phyloP scores from a whole-genome alignment of 2,329 filamentous ascomycete species.

The Alternaria sp. region DNA sequence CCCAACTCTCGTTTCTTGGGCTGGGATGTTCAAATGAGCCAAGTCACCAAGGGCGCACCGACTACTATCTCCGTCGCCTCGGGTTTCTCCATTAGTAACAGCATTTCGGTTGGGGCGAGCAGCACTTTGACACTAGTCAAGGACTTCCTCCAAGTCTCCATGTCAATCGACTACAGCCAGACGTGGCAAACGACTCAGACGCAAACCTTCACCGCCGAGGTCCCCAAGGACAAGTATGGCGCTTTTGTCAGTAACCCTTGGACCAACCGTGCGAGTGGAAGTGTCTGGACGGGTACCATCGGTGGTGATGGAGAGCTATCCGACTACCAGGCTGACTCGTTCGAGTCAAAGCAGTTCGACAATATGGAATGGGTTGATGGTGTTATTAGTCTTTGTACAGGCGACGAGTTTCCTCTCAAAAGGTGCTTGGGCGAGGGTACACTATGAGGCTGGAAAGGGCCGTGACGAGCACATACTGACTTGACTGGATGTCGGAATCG shows the following conservation, averaged over 20 bases:
- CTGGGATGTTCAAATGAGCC: conserved; percentile 51
- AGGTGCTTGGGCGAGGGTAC: conserved; percentile 49
- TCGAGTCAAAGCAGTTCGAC: conserved; percentile 40
- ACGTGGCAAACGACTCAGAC: conserved; percentile 45
- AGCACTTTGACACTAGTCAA: conserved; percentile 29
- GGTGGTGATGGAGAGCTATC: conserved; percentile 33
- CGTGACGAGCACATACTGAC: not conserved
- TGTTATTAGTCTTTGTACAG: conserved; percentile 48
- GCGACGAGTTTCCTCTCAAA: conserved; percentile 46
- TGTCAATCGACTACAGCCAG: conserved; percentile 34
- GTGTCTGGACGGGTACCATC: conserved; percentile 45
- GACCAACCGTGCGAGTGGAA: conserved; percentile 45
- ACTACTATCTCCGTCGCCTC: conserved; percentile 39
- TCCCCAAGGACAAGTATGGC: conserved; percentile 49
- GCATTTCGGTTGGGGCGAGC: conserved; percentile 31
- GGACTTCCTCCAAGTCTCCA: conserved; percentile 30
- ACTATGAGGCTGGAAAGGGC: conserved; percentile 17
- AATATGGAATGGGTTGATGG: conserved; percentile 51
- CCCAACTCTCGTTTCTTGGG: conserved; percentile 42
- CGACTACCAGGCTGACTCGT: conserved; percentile 47
- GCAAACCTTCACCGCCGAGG: conserved; percentile 39
- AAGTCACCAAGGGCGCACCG: conserved; percentile 41
- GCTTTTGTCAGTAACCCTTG: conserved; percentile 50
- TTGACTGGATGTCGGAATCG: not conserved
- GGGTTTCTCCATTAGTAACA: conserved; percentile 47